Evolutionary conservation across 2,329 filamentous ascomycete species (phyloP), one percentile per base, ranked within the genome.

Genomic region (Alternaria sp.): DNA sequence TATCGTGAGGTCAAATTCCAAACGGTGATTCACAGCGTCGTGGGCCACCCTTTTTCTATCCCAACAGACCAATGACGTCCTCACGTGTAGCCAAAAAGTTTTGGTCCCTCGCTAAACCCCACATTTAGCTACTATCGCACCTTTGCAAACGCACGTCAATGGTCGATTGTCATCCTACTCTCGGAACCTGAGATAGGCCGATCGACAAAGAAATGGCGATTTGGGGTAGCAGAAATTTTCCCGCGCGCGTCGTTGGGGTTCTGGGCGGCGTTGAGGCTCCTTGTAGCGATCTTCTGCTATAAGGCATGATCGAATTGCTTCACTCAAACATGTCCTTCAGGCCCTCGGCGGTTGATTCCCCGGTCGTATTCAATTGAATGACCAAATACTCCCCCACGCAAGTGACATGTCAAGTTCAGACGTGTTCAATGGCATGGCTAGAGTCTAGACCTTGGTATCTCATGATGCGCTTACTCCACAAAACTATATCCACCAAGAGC

Each of bases 71-170:
- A 62, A 56, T 62, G 32, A 65, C 45, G 61, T 68, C 61, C 64
- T 68, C 67, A 73, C 70, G 70, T 71, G 70, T 65, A 62, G 59
- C 55, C 62, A 63, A 68, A 66, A 68, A 70, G 57, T 67, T 73
- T 73, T 69, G 68, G 63, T 63, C 10, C 40, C 64, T 65, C 64
- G 68, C 70, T 69, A 70, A 67, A 71, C 70, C 71, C 71, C 71
- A 73, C 71, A 71, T 63, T 65, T 60, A 43, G 61, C 21, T 54
- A 54, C 21, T 53, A 63, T 63, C 66, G 51, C 67, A 65, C 67
- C 66, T 52, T 67, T 57, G 63, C 26, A 57, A 61, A 55, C 67
- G 61, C 68, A 51, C 55, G 21, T 61, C 57, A 59, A 54, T 64
- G 57, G 55, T 57, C 58, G 56, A 50, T 61, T 67, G 46, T 44